Conservation (phyloP, 2,329 filamentous ascomycete species). For the Pseudogymnoascus sp. region DNA sequence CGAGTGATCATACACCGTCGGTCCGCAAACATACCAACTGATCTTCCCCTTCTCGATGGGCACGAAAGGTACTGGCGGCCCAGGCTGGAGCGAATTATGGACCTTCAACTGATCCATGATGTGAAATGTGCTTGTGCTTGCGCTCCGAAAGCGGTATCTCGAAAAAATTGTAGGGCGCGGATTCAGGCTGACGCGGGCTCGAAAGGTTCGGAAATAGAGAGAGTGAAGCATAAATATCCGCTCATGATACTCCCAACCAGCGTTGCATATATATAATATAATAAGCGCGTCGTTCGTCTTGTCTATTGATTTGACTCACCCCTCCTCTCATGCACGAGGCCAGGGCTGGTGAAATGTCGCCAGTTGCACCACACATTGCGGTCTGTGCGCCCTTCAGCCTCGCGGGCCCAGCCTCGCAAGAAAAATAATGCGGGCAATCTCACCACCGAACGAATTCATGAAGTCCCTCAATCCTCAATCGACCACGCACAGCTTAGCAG, state of each 20-base stretch:
- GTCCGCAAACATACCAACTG: slow-evolving; percentile 67
- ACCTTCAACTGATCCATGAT: slow-evolving; percentile 22
- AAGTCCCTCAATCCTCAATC: neutral
- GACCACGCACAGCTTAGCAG: neutral
- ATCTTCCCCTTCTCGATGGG: slow-evolving; percentile 26
- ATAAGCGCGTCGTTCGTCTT: neutral
- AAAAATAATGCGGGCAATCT: slow-evolving; percentile 11
- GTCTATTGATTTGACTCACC: slow-evolving; percentile 4
- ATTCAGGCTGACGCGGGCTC: slow-evolving; percentile 6
- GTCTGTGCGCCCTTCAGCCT: slow-evolving; percentile 3
- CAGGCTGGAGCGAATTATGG: slow-evolving; percentile 28
- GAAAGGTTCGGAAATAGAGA: neutral
- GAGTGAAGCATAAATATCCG: slow-evolving; percentile 6
- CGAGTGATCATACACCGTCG: slow-evolving; percentile 63
- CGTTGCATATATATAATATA: neutral
- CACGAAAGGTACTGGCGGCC: slow-evolving; percentile 25
- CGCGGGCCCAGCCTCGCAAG: neutral
- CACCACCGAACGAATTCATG: neutral
- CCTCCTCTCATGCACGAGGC: neutral
- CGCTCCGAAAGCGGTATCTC: neutral
- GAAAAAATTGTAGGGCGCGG: neutral
- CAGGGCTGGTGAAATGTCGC: slow-evolving; percentile 2
- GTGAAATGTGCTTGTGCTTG: neutral
- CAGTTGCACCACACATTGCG: slow-evolving; percentile 1
- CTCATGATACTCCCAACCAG: neutral